Base-by-base conservation (phyloP, 257 asterid genomes). In the Phtheirospermum japonicum region DNA sequence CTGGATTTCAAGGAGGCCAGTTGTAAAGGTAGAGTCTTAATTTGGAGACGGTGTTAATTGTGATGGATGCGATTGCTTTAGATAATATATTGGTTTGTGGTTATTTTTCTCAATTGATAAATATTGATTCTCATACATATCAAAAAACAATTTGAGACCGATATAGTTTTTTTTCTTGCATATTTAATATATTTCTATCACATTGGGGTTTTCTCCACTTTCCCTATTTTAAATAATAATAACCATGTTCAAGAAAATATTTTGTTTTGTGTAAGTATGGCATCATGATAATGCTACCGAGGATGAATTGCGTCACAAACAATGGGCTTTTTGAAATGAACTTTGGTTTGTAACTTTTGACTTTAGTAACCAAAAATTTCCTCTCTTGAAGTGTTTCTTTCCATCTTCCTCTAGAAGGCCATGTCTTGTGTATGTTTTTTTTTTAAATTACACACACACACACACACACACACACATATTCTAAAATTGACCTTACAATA, bases 1-100 rank as follows among this genome's bases (percentile, higher is more conserved):
- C 31, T 43, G 18, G 64, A 57, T 40, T 39, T 18, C 71, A 10
- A 53, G 26, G 55, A 31, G 67, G 36, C 32, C 12, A 42, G 51
- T 10, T 18, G 56, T 65, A 40, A 26, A 17, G 40, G 46, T 12
- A 18, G 65, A n/a, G 19, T 33, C 36, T 48, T 58, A 36, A 52
- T 51, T 51, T 66, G 36, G 34, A 4, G n/a, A 18, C 10, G 13
- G 18, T 42, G 17, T 57, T 40, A 53, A 37, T 39, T 10, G 49
- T 28, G 11, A 33, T 23, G 28, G 28, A 34, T 59, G 32, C 40
- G 50, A 19, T 65, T 31, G 23, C 12, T 33, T 51, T 7, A 39
- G 56, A 40, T 71, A 18, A 56, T 57, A 45, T 14, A 5, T 51
- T 51, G 49, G 3, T 23, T 23, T 42, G 49, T 42, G 18, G 49